Evolutionary conservation across 352 stramenopile species (phyloP), one percentile per base, ranked within the genome.

Genomic region (Phytopythium montanum): DNA sequence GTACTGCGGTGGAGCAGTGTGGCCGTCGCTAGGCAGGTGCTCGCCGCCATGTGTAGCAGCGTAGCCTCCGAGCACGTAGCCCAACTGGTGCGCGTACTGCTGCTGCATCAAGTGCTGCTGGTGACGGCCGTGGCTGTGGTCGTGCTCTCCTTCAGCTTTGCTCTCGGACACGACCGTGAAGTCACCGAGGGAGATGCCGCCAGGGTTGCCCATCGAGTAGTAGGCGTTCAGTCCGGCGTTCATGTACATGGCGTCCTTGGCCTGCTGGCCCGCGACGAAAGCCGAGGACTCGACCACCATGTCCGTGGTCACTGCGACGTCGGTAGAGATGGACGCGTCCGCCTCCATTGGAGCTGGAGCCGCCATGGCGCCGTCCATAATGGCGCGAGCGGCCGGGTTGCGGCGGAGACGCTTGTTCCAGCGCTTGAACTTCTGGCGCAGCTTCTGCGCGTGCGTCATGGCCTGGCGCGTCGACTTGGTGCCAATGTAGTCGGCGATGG

Each of bases 371-470:
- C 36, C 41, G 44, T 70, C 64, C 63, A 70, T 68, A 38, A 74
- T 60, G 26, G 63, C 63, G 46, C 56, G 62, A 41, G 62, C 63
- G 16, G 57, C 34, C 7, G 67, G 64, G 31, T 74, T 66, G 42
- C 59, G 60, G 21, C 60, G 69, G 9, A 80, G 65, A 12, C 72
- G 69, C 18, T 42, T 56, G 54, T 69, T 72, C 68, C 68, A 75
- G 36, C 68, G 64, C 56, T 72, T 69, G 29, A 79, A 64, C 53
- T 86, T 86, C 60, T 84, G 73, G 0, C 73, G 71, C 39, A 84
- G 60, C 61, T 86, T 84, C 62, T 86, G 73, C 34, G 73, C 76
- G 56, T 84, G 73, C 0, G 73, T 84, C 72, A 84, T 82, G 14
- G 76, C 73, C 61, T 86, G 76, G 31, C 76, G 69, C 19, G 76